phyloP scores from a whole-genome alignment of 768 basidiomycete genomes.

The Hebeloma cylindrosporum region DNA sequence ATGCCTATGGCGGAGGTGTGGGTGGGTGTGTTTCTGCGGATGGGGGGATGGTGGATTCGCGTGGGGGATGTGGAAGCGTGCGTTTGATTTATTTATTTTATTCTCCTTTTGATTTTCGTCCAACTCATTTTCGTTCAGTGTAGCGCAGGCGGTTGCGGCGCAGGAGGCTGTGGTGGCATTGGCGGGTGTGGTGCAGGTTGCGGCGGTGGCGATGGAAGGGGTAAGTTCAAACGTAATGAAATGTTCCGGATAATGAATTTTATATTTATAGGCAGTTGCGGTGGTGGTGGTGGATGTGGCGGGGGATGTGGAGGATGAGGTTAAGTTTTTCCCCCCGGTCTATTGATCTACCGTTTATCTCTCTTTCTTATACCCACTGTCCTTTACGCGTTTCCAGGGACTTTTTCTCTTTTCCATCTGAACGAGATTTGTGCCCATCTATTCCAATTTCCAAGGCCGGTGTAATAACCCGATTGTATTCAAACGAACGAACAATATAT shows the following conservation, averaged over 20 bases:
- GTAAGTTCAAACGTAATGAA: background rate
- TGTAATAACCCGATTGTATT: too few relatives aligned
- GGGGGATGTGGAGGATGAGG: conserved; percentile 1
- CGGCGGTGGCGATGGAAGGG: conserved; percentile 10
- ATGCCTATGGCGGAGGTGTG: background rate
- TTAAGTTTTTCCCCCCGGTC: background rate
- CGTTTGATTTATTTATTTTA: background rate
- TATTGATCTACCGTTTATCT: too few relatives aligned
- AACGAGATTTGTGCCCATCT: too few relatives aligned
- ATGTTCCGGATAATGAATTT: background rate
- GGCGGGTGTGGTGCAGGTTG: conserved; percentile 14
- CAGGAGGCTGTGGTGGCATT: conserved; percentile 13
- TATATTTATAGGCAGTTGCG: background rate
- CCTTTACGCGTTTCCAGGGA: too few relatives aligned
- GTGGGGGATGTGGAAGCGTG: conserved; percentile 11
- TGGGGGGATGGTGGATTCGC: conserved; percentile 12
- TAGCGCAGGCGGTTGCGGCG: conserved; percentile 11
- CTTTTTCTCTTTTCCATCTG: too few relatives aligned
- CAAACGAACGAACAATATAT: too few relatives aligned
- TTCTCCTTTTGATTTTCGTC: background rate
- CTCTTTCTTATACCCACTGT: too few relatives aligned
- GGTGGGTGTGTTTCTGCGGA: conserved; percentile 12
- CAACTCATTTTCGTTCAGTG: background rate
- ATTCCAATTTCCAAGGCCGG: too few relatives aligned
- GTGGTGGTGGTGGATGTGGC: conserved; percentile 3